Conservation (phyloP, 169 alveolate genomes). For the Plasmodium gallinaceum region DNA sequence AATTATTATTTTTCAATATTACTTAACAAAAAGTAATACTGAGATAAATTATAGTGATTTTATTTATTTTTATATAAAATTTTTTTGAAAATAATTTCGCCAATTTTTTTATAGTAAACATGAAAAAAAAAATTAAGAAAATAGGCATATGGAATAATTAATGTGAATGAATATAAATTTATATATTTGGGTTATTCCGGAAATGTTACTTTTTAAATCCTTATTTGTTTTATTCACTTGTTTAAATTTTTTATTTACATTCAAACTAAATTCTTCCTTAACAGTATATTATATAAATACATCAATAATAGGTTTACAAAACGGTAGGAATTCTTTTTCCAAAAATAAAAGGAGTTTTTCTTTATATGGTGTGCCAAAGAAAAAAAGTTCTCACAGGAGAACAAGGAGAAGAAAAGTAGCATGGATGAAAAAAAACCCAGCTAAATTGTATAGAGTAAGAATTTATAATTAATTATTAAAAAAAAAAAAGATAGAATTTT, state of each 20-base stretch:
- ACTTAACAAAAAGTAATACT: too few relatives aligned
- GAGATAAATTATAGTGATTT: too few relatives aligned
- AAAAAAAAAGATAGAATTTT: not conserved
- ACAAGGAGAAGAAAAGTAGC: conserved; percentile 86
- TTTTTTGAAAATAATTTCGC: not conserved
- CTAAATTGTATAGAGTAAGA: conserved; percentile 81
- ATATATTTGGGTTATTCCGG: conserved; percentile 26
- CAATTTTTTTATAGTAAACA: conserved; percentile 14
- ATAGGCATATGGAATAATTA: not conserved
- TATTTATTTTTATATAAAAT: not conserved
- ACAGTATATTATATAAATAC: conserved; percentile 51
- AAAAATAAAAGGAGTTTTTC: conserved; percentile 26
- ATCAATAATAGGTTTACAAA: conserved; percentile 24
- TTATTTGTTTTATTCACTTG: conserved; percentile 30
- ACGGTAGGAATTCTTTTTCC: not conserved
- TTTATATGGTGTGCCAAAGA: conserved; percentile 86
- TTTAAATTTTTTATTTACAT: conserved; percentile 7
- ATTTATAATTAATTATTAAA: not conserved
- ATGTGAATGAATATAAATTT: conserved; percentile 1
- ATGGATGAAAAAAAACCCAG: conserved; percentile 88
- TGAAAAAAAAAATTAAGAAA: conserved; percentile 13
- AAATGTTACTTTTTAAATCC: conserved; percentile 42
- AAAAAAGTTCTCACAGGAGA: conserved; percentile 85
- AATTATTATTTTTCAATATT: too few relatives aligned
- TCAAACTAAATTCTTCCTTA: conserved; percentile 15